A percentile compares a stretch with the other conserved stretches of the same genome.
Evolutionary conservation across 768 basidiomycete species (phyloP).

Genomic region (Cystoderma amianthinum): DNA sequence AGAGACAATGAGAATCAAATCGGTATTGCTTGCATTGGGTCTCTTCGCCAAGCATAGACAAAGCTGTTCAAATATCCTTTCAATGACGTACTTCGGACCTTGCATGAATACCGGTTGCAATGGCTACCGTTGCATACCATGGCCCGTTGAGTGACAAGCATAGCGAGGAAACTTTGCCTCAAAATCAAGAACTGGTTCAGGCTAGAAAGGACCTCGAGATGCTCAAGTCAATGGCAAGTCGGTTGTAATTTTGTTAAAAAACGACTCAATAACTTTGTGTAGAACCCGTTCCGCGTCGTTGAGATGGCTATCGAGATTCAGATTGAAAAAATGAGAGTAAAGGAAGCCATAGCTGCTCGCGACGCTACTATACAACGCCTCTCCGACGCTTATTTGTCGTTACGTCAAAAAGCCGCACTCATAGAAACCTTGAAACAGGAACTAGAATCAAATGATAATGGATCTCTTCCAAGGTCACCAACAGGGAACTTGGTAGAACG

Average conservation of each 20-base stretch:
- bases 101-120: too few species aligned
- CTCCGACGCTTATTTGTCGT: slow-evolving; percentile 48
- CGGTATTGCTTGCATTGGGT: too few species aligned
- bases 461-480: slow-evolving; percentile 1
- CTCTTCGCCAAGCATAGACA: too few species aligned
- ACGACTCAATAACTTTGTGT: too few species aligned
- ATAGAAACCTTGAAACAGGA: slow-evolving; percentile 42
- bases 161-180: too few species aligned
- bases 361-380: slow-evolving; percentile 56
- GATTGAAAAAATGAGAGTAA: slow-evolving; percentile 41
- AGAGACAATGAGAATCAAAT: too few species aligned
- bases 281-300: slow-evolving; percentile 41
- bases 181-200: slow-evolving; percentile 4
- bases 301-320: slow-evolving; percentile 52
- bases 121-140: too few species aligned
- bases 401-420: slow-evolving; percentile 51
- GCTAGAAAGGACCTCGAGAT: slow-evolving; percentile 10
- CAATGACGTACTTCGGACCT: too few species aligned
- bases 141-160: too few species aligned
- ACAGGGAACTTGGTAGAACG: slow-evolving; percentile 7
- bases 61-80: too few species aligned
- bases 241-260: too few species aligned
- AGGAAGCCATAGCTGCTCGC: slow-evolving; percentile 55
- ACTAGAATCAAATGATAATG: slow-evolving; percentile 14
- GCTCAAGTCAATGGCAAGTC: slow-evolving; percentile 10